These are phyloP conservation scores for Septoria petroselini DNA, from an alignment of 2,329 filamentous ascomycete species.

Conservation along the genomic window DNA sequence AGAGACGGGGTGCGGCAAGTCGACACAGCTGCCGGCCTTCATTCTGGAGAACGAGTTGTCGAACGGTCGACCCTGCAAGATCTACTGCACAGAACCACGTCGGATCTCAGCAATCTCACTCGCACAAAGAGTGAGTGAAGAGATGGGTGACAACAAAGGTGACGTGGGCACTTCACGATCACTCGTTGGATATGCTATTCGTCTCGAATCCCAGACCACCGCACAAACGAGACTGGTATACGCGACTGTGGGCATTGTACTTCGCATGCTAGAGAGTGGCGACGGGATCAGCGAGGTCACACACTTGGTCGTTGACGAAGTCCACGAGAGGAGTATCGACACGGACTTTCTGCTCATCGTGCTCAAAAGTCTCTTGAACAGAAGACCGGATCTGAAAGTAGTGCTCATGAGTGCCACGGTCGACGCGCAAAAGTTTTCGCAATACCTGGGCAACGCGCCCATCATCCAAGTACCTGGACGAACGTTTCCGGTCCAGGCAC, in stretches of 20 bases:
- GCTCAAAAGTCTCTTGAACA: slow-evolving; percentile 73
- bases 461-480: slow-evolving; percentile 87
- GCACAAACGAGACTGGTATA: slow-evolving; percentile 82
- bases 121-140: slow-evolving; percentile 87
- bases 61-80: slow-evolving; percentile 76
- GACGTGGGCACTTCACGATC: slow-evolving; percentile 81
- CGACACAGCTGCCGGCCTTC: slow-evolving; percentile 93
- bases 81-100: slow-evolving; percentile 92
- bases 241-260: slow-evolving; percentile 87
- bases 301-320: slow-evolving; percentile 93
- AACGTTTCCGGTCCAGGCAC: slow-evolving; percentile 86
- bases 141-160: slow-evolving; percentile 78
- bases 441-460: slow-evolving; percentile 80
- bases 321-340: slow-evolving; percentile 93
- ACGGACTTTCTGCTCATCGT: slow-evolving; percentile 95
- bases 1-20: slow-evolving; percentile 96
- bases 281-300: slow-evolving; percentile 85
- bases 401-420: slow-evolving; percentile 97
- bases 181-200: slow-evolving; percentile 89
- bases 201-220: slow-evolving; percentile 82
- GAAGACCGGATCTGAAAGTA: slow-evolving; percentile 80
- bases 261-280: slow-evolving; percentile 91
- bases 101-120: slow-evolving; percentile 95
- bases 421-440: slow-evolving; percentile 85
- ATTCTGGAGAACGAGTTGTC: slow-evolving; percentile 84